Evolutionary conservation across 805 yeast genomes (phyloP).

Genomic region (Danielia reshetovae): DNA sequence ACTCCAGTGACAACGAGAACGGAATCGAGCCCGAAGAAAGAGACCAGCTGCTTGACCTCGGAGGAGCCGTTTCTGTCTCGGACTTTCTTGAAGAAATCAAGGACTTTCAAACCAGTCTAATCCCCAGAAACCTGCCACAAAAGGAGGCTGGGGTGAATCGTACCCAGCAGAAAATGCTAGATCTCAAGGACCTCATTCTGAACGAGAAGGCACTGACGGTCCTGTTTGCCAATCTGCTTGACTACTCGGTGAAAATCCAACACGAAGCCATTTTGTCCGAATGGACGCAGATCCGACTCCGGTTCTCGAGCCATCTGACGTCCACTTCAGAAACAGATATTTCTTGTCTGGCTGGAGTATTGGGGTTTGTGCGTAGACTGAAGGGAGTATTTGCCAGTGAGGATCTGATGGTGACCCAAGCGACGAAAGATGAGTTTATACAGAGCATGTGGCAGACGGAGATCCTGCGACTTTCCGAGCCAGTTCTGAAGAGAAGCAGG

Average conservation of each 20-base stretch:
- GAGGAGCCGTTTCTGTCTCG: constrained; percentile 5
- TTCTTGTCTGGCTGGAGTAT: constrained; percentile 7
- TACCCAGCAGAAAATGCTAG: constrained; percentile 33
- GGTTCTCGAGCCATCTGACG: constrained; percentile 22
- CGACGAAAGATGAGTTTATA: constrained; percentile 4
- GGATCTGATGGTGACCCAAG: constrained; percentile 1
- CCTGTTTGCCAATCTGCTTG: constrained; percentile 7
- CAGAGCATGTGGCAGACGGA: constrained; percentile 6
- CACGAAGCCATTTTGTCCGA: constrained; percentile 34
- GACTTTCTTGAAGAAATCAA: constrained; percentile 8
- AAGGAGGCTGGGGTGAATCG: constrained; percentile 18
- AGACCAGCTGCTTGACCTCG: constrained; percentile 1
- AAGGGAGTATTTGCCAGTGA: background rate
- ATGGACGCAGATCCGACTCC: constrained; percentile 33
- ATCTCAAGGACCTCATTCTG: constrained; percentile 25
- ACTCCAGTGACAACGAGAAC: constrained; percentile 14
- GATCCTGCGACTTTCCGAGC: background rate
- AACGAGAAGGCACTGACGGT: constrained; percentile 1
- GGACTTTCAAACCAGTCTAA: constrained; percentile 1
- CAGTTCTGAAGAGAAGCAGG: background rate
- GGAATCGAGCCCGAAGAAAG: constrained; percentile 8
- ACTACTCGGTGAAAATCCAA: constrained; percentile 29
- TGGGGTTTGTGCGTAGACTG: constrained; percentile 4
- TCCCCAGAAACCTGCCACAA: background rate
- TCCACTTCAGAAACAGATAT: constrained; percentile 3